Evolutionary conservation across 306 rosid species (phyloP).

Genomic region (Hippophae tibetana): DNA sequence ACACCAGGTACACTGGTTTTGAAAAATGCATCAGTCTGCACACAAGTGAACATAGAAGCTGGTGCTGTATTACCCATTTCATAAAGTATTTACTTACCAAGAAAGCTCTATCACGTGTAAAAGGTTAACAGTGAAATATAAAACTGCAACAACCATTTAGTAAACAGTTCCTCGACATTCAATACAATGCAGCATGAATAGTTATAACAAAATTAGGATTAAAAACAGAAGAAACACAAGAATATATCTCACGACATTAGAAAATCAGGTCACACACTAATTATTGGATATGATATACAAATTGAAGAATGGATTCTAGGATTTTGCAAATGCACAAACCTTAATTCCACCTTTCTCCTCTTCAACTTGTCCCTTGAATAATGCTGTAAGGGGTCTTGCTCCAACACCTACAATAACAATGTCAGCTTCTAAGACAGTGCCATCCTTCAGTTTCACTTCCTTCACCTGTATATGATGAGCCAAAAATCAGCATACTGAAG

Average conservation of each 20-base stretch:
- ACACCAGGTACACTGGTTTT: constrained; percentile 71
- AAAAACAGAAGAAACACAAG: background rate
- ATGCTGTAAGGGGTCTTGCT: constrained; percentile 61
- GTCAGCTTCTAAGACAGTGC: constrained; percentile 80
- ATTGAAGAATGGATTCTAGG: background rate
- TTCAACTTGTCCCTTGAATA: constrained; percentile 93
- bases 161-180: too few species aligned
- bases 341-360: constrained; percentile 93
- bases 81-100: background rate
- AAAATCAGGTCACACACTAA: background rate
- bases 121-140: background rate
- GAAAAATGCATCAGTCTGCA: constrained; percentile 84
- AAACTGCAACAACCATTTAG: background rate
- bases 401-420: constrained; percentile 96
- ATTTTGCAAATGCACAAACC: constrained; percentile 31
- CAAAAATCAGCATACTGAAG: background rate
- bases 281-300: background rate
- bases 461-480: constrained; percentile 50
- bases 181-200: background rate
- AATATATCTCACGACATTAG: background rate
- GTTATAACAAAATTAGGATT: background rate
- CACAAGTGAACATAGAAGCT: constrained; percentile 1
- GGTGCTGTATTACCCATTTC: too few species aligned
- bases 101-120: background rate
- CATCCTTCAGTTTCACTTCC: constrained; percentile 90